A percentile compares a stretch with the other conserved stretches of the same genome.
Conservation (phyloP, 2,329 filamentous ascomycete genomes). For the Cladosporium sp. region DNA sequence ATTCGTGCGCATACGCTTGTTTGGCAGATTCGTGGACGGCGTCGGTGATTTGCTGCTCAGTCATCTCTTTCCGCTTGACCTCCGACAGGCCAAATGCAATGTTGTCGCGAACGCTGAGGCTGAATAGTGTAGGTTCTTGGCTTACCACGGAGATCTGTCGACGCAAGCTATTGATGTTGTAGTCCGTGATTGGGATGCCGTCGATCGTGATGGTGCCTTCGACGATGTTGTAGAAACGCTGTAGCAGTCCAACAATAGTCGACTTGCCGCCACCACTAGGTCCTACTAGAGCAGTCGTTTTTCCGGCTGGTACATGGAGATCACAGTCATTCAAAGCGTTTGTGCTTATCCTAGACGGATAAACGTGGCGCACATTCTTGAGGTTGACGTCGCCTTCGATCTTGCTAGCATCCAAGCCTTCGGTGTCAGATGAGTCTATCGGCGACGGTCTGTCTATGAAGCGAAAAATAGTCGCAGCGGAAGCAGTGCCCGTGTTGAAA, state of each 20-base stretch:
- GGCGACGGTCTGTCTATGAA: constrained; percentile 84
- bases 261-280: constrained; percentile 45
- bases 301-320: constrained; percentile 49
- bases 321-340: constrained; percentile 77
- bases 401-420: constrained; percentile 64
- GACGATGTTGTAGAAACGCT: constrained; percentile 57
- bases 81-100: constrained; percentile 52
- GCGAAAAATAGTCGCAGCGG: constrained; percentile 82
- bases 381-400: constrained; percentile 75
- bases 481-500: constrained; percentile 71
- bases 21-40: constrained; percentile 50
- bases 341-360: constrained; percentile 86
- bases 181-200: constrained; percentile 55
- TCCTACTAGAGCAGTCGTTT: constrained; percentile 51
- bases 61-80: constrained; percentile 54
- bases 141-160: constrained; percentile 61
- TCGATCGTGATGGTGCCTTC: constrained; percentile 54
- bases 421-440: constrained; percentile 66
- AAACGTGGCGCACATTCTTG: constrained; percentile 79
- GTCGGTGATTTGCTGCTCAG: constrained; percentile 55
- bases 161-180: constrained; percentile 56
- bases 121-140: constrained; percentile 62
- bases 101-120: constrained; percentile 61
- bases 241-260: constrained; percentile 40
- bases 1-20: constrained; percentile 59